Evolutionary conservation across 75 land plant species (phyloP).

Genomic region (Selaginella tamariscina): DNA sequence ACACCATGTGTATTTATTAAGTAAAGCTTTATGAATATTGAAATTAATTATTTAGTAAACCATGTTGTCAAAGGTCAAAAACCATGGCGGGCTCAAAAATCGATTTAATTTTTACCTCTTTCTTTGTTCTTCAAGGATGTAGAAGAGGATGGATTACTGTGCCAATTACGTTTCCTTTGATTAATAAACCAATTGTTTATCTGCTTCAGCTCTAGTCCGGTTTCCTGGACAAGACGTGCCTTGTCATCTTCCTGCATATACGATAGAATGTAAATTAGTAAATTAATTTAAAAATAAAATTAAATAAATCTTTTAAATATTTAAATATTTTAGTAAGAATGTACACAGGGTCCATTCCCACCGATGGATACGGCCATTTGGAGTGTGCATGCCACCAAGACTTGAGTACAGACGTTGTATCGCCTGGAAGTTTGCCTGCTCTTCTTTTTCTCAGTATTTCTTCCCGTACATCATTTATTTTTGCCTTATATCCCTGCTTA

Average conservation of each 20-base stretch:
- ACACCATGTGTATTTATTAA: too few relatives aligned
- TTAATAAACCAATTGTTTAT: conserved; percentile 64
- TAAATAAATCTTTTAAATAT: background rate
- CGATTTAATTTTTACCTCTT: conserved; percentile 10
- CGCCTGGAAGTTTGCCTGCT: conserved; percentile 65
- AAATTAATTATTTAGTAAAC: too few relatives aligned
- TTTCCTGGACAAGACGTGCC: conserved; percentile 44
- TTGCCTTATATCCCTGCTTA: conserved; percentile 16
- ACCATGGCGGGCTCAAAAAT: too few relatives aligned
- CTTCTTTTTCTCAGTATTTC: conserved; percentile 59
- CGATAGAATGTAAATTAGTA: background rate
- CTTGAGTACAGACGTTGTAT: conserved; percentile 49
- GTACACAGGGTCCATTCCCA: conserved; percentile 15
- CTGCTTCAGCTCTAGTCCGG: conserved; percentile 55
- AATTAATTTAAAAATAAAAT: background rate
- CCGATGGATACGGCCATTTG: conserved; percentile 75
- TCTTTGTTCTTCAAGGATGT: conserved; percentile 29
- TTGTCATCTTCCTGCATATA: conserved; percentile 49
- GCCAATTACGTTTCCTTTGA: conserved; percentile 56
- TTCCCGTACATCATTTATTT: conserved; percentile 63
- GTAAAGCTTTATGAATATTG: too few relatives aligned
- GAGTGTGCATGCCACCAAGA: conserved; percentile 68
- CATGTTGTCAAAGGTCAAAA: too few relatives aligned
- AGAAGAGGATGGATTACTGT: conserved; percentile 45
- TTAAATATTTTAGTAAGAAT: too few relatives aligned